Conservation (phyloP, 2,329 filamentous ascomycete species). For the Xylaria arbuscula region DNA sequence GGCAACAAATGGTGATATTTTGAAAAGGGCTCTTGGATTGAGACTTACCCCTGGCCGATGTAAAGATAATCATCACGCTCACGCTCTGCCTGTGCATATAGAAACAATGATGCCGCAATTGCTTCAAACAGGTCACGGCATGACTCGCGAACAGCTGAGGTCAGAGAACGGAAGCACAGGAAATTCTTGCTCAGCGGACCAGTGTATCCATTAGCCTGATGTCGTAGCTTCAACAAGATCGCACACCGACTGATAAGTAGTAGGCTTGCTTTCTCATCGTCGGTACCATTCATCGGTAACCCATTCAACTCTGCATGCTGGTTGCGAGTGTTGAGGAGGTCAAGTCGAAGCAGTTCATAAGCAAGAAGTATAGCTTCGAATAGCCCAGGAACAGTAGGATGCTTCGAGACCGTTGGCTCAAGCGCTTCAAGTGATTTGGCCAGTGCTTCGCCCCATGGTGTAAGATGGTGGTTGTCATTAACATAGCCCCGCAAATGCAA, state of each 20-base stretch:
- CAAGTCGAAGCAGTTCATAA: slow-evolving; percentile 84
- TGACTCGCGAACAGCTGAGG: slow-evolving; percentile 80
- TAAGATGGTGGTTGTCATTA: slow-evolving; percentile 80
- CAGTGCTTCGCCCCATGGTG: slow-evolving; percentile 84
- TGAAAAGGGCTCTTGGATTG: background rate
- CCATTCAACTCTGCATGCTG: slow-evolving; percentile 66
- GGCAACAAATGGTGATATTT: slow-evolving; percentile 17
- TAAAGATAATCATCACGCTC: slow-evolving; percentile 73
- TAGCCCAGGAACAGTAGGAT: slow-evolving; percentile 60
- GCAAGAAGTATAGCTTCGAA: slow-evolving; percentile 85
- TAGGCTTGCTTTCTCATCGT: slow-evolving; percentile 80
- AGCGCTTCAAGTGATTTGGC: slow-evolving; percentile 74
- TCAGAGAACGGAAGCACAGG: slow-evolving; percentile 85
- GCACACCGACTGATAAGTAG: slow-evolving; percentile 88
- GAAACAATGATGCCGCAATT: slow-evolving; percentile 80
- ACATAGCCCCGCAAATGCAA: slow-evolving; percentile 90
- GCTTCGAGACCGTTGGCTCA: slow-evolving; percentile 62
- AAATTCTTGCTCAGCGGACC: slow-evolving; percentile 92
- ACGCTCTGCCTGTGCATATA: slow-evolving; percentile 81
- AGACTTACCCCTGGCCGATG: slow-evolving; percentile 74
- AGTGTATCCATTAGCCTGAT: slow-evolving; percentile 89
- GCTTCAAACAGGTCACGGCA: slow-evolving; percentile 88
- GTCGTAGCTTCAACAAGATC: slow-evolving; percentile 82
- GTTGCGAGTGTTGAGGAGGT: slow-evolving; percentile 78
- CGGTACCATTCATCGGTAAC: slow-evolving; percentile 66